Percentiles rank a stretch among this genome's conserved stretches.
These are phyloP conservation scores for Pleodorina starrii DNA, from an alignment of 139 green algal genomes.

Conservation along the genomic window DNA sequence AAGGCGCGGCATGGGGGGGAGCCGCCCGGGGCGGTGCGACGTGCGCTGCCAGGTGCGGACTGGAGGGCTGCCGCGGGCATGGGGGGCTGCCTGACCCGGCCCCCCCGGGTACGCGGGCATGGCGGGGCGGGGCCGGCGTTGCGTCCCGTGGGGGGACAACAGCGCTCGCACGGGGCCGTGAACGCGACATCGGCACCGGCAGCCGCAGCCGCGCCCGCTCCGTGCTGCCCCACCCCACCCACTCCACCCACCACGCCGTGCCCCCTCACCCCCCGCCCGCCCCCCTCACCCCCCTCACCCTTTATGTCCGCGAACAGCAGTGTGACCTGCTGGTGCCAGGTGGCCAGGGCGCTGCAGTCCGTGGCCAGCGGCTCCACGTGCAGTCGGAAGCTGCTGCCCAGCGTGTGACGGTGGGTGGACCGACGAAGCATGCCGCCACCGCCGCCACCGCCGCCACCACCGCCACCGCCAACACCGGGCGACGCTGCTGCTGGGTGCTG, in stretches of 20 bases:
- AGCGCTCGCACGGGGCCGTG: no score
- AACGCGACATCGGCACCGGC: no score
- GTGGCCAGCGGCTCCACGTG: slow-evolving; percentile 1
- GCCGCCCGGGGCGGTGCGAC: no score
- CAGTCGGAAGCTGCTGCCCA: neutral
- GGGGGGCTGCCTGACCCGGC: no score
- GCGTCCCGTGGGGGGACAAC: no score
- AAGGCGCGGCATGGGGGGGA: no score
- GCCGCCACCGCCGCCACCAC: neutral
- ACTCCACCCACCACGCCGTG: neutral
- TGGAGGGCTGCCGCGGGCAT: no score
- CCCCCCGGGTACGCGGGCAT: no score
- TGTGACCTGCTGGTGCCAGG: slow-evolving; percentile 12
- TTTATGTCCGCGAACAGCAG: slow-evolving; percentile 57
- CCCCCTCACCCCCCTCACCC: neutral
- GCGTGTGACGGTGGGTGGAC: neutral
- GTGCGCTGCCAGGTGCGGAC: no score
- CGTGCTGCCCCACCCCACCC: neutral
- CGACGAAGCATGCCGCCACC: no score
- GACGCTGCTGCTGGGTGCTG: neutral
- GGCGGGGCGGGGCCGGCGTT: no score
- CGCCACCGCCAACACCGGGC: neutral
- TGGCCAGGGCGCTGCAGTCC: slow-evolving; percentile 17
- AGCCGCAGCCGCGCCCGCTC: no score
- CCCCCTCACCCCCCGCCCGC: neutral